Base-by-base conservation (phyloP, 2,329 filamentous ascomycete species). In the Aspergillus sp. region DNA sequence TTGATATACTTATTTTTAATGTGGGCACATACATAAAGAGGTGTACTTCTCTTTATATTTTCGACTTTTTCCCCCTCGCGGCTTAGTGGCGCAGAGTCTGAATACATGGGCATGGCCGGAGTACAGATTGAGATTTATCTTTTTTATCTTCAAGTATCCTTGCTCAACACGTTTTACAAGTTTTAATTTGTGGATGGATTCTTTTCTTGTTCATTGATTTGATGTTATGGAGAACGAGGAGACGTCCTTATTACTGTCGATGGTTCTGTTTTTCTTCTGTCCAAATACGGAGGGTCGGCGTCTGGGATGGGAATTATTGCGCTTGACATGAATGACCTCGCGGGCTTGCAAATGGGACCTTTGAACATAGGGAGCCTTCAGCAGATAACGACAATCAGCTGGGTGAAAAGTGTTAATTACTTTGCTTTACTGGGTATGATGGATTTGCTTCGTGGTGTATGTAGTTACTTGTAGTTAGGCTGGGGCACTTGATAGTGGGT, bases 11-110 rank as follows among this genome's bases (percentile, higher is more conserved):
- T 62, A 66, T 64, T 69, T 68, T 60, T 66, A 73, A 69, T 69
- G 65, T 56, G 66, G 68, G 68, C 68, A 64, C 72, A 72, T 75
- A 73, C 73, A 74, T 74, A 74, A 64, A 66, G 68, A 68, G 62
- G 64, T 61, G 60, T 31, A 31, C 9, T 64, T 65, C 62, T 66
- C 62, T 67, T 57, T 62, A 62, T 64, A 62, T 61, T 55, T 52
- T 65, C 62, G 66, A 48, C 44, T 47, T 62, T 62, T 66, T 50
- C 62, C 61, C 62, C 57, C 61, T 66, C 64, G 68, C 69, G 70
- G 68, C 67, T 69, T 66, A 59, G 67, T 59, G 71, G 72, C 71
- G 71, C 67, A 68, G 68, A 64, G 56, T 65, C 62, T 51, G 50
- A 48, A 53, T 54, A 58, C 52, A 58, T 47, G 65, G 62, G 58